These are phyloP conservation scores for Oryza longistaminata DNA, from an alignment of 176 grass and related monocot species.

Conservation along the genomic window DNA sequence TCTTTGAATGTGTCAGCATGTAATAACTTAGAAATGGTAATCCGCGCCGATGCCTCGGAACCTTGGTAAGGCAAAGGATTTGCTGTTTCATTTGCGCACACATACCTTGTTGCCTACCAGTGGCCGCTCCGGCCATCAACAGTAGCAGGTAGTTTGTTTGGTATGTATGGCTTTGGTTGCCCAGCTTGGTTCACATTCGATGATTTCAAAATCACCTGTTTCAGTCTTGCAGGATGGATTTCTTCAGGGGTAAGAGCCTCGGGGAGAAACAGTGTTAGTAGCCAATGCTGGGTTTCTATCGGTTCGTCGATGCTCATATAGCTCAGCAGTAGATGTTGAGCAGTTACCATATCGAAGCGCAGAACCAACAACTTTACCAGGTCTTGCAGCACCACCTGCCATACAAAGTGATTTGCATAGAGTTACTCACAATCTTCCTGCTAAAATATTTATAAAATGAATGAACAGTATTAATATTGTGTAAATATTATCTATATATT, in stretches of 20 bases:
- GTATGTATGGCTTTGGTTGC: conserved; percentile 43
- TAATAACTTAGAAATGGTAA: neutral
- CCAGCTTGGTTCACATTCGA: conserved; percentile 29
- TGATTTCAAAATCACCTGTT: conserved; percentile 44
- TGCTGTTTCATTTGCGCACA: neutral
- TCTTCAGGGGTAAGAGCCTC: conserved; percentile 49
- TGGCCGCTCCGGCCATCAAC: conserved; percentile 48
- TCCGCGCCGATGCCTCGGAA: no score
- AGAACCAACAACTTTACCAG: conserved; percentile 46
- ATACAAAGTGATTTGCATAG: neutral
- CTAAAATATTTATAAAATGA: neutral
- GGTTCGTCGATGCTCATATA: conserved; percentile 54
- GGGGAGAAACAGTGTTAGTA: conserved; percentile 39
- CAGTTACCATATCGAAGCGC: conserved; percentile 36
- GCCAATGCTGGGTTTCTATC: conserved; percentile 33
- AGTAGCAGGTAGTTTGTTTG: conserved; percentile 51
- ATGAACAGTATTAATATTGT: neutral
- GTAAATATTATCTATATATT: no score
- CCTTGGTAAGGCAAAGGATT: neutral
- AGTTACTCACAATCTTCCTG: neutral
- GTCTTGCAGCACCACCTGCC: conserved; percentile 37
- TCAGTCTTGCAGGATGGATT: conserved; percentile 56
- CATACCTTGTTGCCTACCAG: conserved; percentile 45
- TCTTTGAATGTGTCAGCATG: conserved; percentile 6
- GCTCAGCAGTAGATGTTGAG: conserved; percentile 23